These are phyloP conservation scores for Cicer yamashitae DNA, from an alignment of 306 rosid genomes.

Conservation along the genomic window DNA sequence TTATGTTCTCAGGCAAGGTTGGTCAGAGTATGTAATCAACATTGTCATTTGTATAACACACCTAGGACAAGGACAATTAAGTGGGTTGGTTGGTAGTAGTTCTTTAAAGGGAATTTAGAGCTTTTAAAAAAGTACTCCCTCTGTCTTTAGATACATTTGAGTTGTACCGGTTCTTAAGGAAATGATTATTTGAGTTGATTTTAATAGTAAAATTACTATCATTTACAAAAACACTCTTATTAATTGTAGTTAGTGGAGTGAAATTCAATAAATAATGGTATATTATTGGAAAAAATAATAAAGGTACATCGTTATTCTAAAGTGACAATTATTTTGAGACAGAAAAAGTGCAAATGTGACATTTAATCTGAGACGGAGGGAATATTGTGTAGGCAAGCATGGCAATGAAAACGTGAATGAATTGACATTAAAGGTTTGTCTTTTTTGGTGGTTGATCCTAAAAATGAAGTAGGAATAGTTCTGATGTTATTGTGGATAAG, in stretches of 20 bases:
- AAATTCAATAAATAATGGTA: no score
- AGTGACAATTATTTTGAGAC: no score
- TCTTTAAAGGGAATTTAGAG: slow-evolving; percentile 11
- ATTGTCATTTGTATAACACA: slow-evolving; percentile 20
- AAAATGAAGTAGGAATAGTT: slow-evolving; percentile 21
- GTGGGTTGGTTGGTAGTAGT: slow-evolving; percentile 35
- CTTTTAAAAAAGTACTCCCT: background rate
- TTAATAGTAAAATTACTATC: no score
- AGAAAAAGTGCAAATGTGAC: no score
- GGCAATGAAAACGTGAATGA: slow-evolving; percentile 10
- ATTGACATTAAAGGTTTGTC: slow-evolving; percentile 17
- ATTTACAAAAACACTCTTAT: no score
- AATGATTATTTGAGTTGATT: no score
- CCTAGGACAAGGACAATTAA: slow-evolving; percentile 35
- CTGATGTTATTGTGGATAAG: slow-evolving; percentile 23
- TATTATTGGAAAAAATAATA: no score
- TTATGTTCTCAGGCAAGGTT: slow-evolving; percentile 1
- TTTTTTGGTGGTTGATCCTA: slow-evolving; percentile 40
- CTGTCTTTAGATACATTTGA: no score
- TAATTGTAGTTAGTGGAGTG: no score
- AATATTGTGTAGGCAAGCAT: slow-evolving; percentile 25
- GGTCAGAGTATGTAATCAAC: slow-evolving; percentile 19
- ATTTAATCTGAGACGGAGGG: no score
- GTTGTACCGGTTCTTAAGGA: no score
- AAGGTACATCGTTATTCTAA: no score